Conservation (phyloP, 768 basidiomycete genomes). For the Rhodotorula taiwanensis region DNA sequence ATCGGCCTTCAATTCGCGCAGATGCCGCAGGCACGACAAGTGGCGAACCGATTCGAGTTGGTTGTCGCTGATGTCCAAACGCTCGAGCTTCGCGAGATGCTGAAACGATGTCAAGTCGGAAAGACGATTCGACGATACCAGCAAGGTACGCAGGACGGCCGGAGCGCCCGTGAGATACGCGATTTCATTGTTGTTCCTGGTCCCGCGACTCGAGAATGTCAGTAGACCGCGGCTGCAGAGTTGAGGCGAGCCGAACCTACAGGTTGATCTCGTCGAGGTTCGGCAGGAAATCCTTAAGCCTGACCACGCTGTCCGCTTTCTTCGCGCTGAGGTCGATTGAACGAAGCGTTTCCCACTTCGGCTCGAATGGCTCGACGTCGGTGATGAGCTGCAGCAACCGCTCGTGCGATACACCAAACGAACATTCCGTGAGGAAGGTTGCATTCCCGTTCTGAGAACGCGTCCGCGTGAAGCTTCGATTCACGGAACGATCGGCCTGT, state of each 20-base stretch:
- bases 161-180: conserved; percentile 50
- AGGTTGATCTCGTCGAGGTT: conserved; percentile 50
- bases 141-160: conserved; percentile 43
- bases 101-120: conserved; percentile 79
- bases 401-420: conserved; percentile 90
- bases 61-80: conserved; percentile 84
- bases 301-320: conserved; percentile 69
- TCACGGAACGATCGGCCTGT: too few species aligned
- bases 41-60: conserved; percentile 76
- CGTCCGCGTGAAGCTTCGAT: conserved; percentile 26
- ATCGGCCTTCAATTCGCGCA: conserved; percentile 86
- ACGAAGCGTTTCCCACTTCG: conserved; percentile 78
- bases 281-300: conserved; percentile 75
- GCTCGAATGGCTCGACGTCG: conserved; percentile 88
- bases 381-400: conserved; percentile 84
- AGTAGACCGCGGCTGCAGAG: conserved; percentile 26
- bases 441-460: conserved; percentile 46
- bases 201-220: background rate
- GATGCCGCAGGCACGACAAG: conserved; percentile 69
- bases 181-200: conserved; percentile 45
- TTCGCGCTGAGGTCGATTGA: conserved; percentile 67
- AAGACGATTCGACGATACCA: conserved; percentile 54
- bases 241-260: conserved; percentile 52
- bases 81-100: conserved; percentile 77
- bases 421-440: conserved; percentile 89